These are phyloP conservation scores for Quercus suber DNA, from an alignment of 306 rosid genomes.

Conservation along the genomic window DNA sequence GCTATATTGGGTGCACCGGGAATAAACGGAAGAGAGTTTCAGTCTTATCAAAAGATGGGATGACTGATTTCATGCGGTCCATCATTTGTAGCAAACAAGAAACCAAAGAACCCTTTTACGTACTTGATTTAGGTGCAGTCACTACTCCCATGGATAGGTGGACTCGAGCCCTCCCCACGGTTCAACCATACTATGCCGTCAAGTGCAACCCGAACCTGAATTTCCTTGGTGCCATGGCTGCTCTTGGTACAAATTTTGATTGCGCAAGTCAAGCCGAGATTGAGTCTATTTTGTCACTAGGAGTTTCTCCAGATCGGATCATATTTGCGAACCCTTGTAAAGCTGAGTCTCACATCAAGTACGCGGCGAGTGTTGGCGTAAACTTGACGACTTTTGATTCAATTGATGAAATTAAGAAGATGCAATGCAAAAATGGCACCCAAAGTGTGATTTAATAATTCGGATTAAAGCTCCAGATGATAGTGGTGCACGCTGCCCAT, in stretches of 20 bases:
- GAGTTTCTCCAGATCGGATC: constrained; percentile 51
- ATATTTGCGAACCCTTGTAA: constrained; percentile 57
- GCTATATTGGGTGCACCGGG: not conserved
- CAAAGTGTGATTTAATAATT: constrained; percentile 34
- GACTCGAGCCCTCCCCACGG: constrained; percentile 36
- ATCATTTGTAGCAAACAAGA: constrained; percentile 1
- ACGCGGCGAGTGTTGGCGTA: constrained; percentile 49
- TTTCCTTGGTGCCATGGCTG: constrained; percentile 34
- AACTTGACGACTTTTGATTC: constrained; percentile 55
- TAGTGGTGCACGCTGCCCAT: constrained; percentile 18
- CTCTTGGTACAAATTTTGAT: constrained; percentile 48
- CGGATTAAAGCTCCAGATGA: constrained; percentile 43
- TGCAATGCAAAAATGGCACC: constrained; percentile 32
- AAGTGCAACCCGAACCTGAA: constrained; percentile 46
- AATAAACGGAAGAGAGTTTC: not conserved
- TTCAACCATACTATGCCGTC: constrained; percentile 51
- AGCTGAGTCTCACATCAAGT: constrained; percentile 44
- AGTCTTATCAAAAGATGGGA: constrained; percentile 1
- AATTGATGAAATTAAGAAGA: constrained; percentile 29
- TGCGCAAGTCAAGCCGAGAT: constrained; percentile 58
- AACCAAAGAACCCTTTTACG: constrained; percentile 28
- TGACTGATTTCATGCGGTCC: constrained; percentile 24
- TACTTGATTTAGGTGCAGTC: constrained; percentile 28
- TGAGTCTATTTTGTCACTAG: constrained; percentile 42
- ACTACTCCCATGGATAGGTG: constrained; percentile 30